Percentiles rank a stretch among this genome's conserved stretches.
Evolutionary conservation across 2,329 filamentous ascomycete genomes (phyloP).

Genomic region (Graphilbum fragrans): DNA sequence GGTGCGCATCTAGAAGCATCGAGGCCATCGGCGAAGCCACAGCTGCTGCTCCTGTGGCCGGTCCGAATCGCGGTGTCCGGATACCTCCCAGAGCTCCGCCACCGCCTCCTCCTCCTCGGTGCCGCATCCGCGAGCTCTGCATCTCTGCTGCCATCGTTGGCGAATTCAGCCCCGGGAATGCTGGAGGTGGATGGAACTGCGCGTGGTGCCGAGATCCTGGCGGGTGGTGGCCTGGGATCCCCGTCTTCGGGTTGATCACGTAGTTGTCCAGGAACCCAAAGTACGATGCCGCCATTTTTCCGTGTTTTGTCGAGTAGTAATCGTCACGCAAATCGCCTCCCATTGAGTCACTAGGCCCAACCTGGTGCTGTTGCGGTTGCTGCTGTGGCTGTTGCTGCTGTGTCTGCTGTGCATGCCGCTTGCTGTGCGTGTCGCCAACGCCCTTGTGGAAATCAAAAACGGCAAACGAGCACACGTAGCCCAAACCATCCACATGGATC

Average conservation of each 20-base stretch:
- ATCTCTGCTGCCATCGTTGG: constrained; percentile 45
- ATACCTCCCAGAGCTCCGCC: constrained; percentile 8
- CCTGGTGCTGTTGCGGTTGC: constrained; percentile 14
- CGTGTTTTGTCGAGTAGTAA: constrained; percentile 89
- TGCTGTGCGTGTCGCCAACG: constrained; percentile 22
- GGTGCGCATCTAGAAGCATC: constrained; percentile 61
- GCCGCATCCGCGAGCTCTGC: constrained; percentile 36
- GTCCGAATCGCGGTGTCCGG: constrained; percentile 30
- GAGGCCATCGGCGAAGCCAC: constrained; percentile 58
- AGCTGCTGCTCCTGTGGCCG: constrained; percentile 15
- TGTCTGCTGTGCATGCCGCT: constrained; percentile 1
- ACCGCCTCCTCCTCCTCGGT: constrained; percentile 22
- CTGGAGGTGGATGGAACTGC: constrained; percentile 63
- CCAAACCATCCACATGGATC: constrained; percentile 88
- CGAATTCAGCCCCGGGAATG: constrained; percentile 59
- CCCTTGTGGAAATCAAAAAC: constrained; percentile 94
- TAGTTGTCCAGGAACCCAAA: constrained; percentile 94
- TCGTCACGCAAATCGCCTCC: constrained; percentile 67
- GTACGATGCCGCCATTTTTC: constrained; percentile 97
- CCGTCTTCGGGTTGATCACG: constrained; percentile 58
- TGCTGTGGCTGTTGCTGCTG: constrained; percentile 18
- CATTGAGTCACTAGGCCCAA: constrained; percentile 15
- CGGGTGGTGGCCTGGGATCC: constrained; percentile 48
- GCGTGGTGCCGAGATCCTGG: constrained; percentile 51
- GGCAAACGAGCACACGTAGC: constrained; percentile 93